These are phyloP conservation scores for Fraxinus americana DNA, from an alignment of 257 asterid species.

Conservation along the genomic window DNA sequence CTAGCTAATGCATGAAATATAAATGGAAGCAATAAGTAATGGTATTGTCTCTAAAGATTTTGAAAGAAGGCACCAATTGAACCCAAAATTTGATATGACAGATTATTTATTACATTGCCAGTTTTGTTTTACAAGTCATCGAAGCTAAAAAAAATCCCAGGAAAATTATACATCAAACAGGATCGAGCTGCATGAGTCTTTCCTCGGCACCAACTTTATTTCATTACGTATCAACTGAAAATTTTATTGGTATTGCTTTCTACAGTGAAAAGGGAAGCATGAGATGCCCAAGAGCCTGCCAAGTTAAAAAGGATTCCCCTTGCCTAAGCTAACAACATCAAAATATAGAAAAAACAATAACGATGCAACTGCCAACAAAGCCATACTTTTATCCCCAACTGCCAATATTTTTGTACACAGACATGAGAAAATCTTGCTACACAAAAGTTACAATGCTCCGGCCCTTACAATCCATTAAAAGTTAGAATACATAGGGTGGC, in stretches of 20 bases:
- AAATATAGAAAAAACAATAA: neutral
- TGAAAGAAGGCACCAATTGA: too few species aligned
- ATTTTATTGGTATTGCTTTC: too few species aligned
- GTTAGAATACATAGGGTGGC: constrained; percentile 24
- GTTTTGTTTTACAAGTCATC: too few species aligned
- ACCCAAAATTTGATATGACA: too few species aligned
- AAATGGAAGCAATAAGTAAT: too few species aligned
- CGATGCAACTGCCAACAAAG: neutral
- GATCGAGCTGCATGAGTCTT: too few species aligned
- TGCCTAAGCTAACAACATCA: neutral
- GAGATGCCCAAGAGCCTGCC: neutral
- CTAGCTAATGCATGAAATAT: constrained; percentile 1
- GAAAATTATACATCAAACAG: too few species aligned
- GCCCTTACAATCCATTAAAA: constrained; percentile 29
- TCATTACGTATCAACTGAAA: too few species aligned
- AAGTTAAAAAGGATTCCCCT: neutral
- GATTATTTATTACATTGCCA: too few species aligned
- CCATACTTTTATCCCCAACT: neutral
- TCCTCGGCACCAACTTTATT: too few species aligned
- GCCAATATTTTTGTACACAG: constrained; percentile 5
- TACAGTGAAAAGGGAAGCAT: neutral
- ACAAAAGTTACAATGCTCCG: constrained; percentile 35
- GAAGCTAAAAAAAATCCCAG: too few species aligned
- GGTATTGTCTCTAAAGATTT: too few species aligned
- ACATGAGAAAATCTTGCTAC: neutral